phyloP scores from a whole-genome alignment of 2,329 filamentous ascomycete genomes.

The Capronia epimyces region DNA sequence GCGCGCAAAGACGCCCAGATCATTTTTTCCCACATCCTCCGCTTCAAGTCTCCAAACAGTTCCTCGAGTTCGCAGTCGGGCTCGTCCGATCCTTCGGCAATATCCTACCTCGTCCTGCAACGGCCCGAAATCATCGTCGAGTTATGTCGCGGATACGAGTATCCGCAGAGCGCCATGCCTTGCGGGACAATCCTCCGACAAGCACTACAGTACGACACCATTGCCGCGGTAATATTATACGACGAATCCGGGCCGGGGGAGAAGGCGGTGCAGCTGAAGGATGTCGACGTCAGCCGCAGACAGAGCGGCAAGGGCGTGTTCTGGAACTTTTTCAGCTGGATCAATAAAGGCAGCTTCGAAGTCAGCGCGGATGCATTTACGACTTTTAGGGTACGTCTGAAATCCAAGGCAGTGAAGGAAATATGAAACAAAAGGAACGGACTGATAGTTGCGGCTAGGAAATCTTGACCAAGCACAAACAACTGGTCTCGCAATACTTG shows the following conservation, averaged over 20 bases:
- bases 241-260: constrained; percentile 75
- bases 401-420: background rate
- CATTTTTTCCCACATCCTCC: constrained; percentile 91
- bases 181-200: constrained; percentile 87
- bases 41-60: constrained; percentile 65
- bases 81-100: constrained; percentile 73
- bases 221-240: constrained; percentile 85
- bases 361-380: constrained; percentile 96
- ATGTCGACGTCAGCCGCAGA: constrained; percentile 68
- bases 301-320: constrained; percentile 82
- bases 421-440: too few relatives aligned
- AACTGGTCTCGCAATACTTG: constrained; percentile 80
- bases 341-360: constrained; percentile 93
- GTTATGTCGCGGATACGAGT: constrained; percentile 81
- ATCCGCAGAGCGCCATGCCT: constrained; percentile 84
- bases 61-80: constrained; percentile 55
- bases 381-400: constrained; percentile 71
- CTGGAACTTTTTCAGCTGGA: constrained; percentile 96
- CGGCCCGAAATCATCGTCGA: constrained; percentile 82
- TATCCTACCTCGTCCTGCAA: constrained; percentile 82
- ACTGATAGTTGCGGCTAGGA: constrained; percentile 54
- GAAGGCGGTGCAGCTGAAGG: constrained; percentile 67
- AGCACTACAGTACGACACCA: constrained; percentile 82
- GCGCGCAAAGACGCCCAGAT: constrained; percentile 92
- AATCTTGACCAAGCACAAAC: constrained; percentile 89